Conservation (phyloP, 2,329 filamentous ascomycete genomes). For the Penicillium sclerotigenum region DNA sequence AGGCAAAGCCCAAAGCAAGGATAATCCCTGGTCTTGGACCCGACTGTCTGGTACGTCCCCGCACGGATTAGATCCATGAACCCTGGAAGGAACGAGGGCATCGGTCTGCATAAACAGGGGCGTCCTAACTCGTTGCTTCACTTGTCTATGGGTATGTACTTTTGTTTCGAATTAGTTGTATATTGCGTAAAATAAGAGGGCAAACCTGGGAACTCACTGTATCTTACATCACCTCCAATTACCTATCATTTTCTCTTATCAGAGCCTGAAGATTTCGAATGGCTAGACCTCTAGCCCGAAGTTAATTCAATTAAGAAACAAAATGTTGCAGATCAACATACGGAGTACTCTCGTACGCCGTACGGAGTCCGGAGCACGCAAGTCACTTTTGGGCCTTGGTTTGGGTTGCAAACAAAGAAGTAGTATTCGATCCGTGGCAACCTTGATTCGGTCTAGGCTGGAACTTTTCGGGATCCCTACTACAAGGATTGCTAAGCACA, state of each 20-base stretch:
- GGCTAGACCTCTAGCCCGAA: background rate
- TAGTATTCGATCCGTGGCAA: background rate
- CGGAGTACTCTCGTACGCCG: background rate
- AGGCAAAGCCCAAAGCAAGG: background rate
- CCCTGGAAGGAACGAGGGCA: constrained; percentile 2
- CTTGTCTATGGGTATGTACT: background rate
- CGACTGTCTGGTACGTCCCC: background rate
- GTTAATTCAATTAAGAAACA: background rate
- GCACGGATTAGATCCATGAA: background rate
- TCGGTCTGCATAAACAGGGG: background rate
- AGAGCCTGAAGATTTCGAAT: background rate
- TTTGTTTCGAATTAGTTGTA: background rate
- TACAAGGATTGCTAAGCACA: background rate
- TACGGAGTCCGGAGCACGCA: background rate
- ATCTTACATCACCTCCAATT: background rate
- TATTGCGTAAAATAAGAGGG: background rate
- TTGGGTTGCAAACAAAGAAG: background rate
- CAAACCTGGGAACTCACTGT: background rate
- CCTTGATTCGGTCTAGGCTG: background rate
- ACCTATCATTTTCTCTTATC: background rate
- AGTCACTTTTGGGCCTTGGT: background rate
- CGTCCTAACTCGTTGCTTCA: background rate
- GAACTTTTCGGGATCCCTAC: background rate
- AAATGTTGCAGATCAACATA: background rate
- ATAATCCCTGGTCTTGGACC: background rate